A percentile compares a stretch with the other conserved stretches of the same genome.
Evolutionary conservation across 169 alveolate species (phyloP).

Genomic region (Plasmodium gonderi): DNA sequence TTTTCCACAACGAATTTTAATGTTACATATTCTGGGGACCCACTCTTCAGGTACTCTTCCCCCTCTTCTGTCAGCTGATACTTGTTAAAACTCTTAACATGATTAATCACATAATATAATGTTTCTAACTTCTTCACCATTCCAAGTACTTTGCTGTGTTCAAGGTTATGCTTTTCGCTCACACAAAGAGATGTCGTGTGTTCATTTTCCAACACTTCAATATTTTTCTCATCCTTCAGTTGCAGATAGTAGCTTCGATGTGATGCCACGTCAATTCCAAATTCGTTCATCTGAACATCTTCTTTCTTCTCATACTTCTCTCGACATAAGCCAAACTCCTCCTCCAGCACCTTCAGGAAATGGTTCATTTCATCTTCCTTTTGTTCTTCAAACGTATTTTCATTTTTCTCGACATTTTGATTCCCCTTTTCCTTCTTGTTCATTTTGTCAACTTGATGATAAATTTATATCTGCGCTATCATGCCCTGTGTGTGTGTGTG

Average conservation of each 20-base stretch:
- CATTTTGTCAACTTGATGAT: no score
- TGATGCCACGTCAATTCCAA: neutral
- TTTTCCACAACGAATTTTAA: conserved; percentile 73
- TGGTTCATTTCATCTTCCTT: conserved; percentile 14
- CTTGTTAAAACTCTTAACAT: conserved; percentile 68
- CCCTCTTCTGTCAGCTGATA: conserved; percentile 85
- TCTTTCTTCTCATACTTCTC: neutral
- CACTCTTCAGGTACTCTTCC: conserved; percentile 75
- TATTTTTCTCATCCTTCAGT: conserved; percentile 1
- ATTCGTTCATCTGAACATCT: neutral
- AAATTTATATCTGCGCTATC: no score
- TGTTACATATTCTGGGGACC: conserved; percentile 85
- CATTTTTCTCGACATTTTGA: neutral
- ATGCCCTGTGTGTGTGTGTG: no score
- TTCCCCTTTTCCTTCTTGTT: neutral
- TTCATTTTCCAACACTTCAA: conserved; percentile 7
- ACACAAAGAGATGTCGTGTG: conserved; percentile 62
- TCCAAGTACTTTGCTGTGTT: conserved; percentile 83
- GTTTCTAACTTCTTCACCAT: conserved; percentile 86
- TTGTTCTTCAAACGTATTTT: conserved; percentile 1
- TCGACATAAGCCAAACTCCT: conserved; percentile 23
- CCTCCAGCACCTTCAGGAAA: conserved; percentile 13
- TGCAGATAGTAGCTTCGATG: conserved; percentile 4
- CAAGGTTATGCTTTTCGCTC: conserved; percentile 74
- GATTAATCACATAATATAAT: conserved; percentile 80